Evolutionary conservation across 345 rosid genomes (phyloP), one percentile per base, ranked within the genome.

Genomic region (Theobroma cacao): DNA sequence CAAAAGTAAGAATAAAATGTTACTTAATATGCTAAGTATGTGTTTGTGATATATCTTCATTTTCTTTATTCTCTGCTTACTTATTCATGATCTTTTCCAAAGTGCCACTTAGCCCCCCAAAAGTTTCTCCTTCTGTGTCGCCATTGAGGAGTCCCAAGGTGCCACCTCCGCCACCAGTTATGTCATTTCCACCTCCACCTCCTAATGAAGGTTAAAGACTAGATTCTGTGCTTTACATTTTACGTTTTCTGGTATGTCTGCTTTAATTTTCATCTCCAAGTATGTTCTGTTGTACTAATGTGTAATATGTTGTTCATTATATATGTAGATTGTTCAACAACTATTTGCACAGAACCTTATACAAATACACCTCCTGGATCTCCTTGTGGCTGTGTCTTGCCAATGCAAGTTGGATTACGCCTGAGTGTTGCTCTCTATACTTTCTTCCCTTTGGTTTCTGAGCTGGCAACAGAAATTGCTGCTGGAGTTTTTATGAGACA

Each of bases 351-450:
- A 20, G 97, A 94, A 56, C 98, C 98, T 2, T 91, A 82, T 72
- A 89, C 99, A 76, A 96, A 94, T 82, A 92, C 94, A 77, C 97
- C 96, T 78, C 97, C 98, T 17, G 99, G 97, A 30, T 87, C 99
- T 26, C 97, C 95, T 34, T 96, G 99, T 88, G 90, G 89, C 69
- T 96, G 98, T 77, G 97, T 94, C 77, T 87, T 87, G 92, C 99
- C 99, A 63, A 92, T 96, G 90, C 95, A 94, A 86, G 95, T 94
- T 72, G 95, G 89, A 80, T 84, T 96, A 55, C 87, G 91, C 43
- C 91, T 96, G 33, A 86, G 85, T 82, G 93, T 96, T 83, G 92
- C 93, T 9, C 89, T 96, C 3, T 96, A 92, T 70, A 92, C 93
- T 80, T 96, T 96, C 90, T 96, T 96, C 84, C 99, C 99, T 22